Evolutionary conservation across 2,329 filamentous ascomycete genomes (phyloP).

Genomic region (Apiospora phragmitis): DNA sequence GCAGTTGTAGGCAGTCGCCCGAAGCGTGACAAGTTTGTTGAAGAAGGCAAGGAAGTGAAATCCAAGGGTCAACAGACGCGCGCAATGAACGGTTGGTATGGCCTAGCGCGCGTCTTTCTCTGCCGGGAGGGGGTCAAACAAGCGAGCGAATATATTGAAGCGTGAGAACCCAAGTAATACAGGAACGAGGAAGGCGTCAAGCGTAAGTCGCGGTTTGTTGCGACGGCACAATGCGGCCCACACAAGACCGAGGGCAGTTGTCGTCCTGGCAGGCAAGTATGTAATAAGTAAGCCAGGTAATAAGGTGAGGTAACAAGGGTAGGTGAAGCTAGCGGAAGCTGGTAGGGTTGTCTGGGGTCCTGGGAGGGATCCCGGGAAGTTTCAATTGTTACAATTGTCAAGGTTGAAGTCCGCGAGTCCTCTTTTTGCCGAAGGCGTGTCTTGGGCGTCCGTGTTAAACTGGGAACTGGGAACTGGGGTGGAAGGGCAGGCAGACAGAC

Average conservation of each 20-base stretch:
- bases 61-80: slow-evolving; percentile 1
- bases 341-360: slow-evolving; percentile 4
- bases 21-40: neutral
- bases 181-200: neutral
- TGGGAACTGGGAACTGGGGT: neutral
- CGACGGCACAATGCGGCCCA: slow-evolving; percentile 7
- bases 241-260: neutral
- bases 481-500: neutral
- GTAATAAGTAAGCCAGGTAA: slow-evolving; percentile 3
- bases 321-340: neutral
- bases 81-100: neutral
- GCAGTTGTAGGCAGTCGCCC: slow-evolving; percentile 9
- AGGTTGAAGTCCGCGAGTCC: slow-evolving; percentile 2
- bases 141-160: slow-evolving; percentile 7
- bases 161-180: slow-evolving; percentile 9
- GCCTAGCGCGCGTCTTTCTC: slow-evolving; percentile 11
- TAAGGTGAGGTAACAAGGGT: slow-evolving; percentile 1
- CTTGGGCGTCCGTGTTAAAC: slow-evolving; percentile 8
- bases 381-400: slow-evolving; percentile 9
- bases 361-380: slow-evolving; percentile 5
- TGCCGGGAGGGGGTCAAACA: neutral
- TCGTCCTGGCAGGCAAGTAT: neutral
- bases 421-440: slow-evolving; percentile 4
- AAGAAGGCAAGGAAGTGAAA: neutral
- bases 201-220: slow-evolving; percentile 11